Base-by-base conservation (phyloP, 2,329 filamentous ascomycete genomes). In the Scedosporium dehoogii region DNA sequence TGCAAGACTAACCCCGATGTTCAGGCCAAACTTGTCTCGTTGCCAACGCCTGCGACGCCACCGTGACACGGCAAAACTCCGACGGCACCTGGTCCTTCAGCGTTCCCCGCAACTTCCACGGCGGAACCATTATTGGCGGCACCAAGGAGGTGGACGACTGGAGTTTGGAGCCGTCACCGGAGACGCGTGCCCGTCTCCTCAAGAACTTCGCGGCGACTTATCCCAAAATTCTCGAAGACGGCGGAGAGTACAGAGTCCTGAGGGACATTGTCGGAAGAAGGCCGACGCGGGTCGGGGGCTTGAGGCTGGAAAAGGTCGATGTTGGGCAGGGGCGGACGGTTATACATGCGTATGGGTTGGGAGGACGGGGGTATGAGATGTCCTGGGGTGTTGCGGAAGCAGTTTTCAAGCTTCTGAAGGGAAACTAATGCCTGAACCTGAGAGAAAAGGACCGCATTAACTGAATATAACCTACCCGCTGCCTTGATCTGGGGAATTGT, bases 61-160 rank as follows among this genome's bases (percentile, higher is more conserved):
- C 75, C 3, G 75, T 89, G 21, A 89, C 86, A 2, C 77, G 81
- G 27, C 84, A 89, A 66, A 82, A 84, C 67, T 76, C 77, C 0
- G 85, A 88, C 68, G 86, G 86, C 0, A 79, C 76, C 7, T 87
- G 85, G 83, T 79, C 80, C 0, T 88, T 88, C 65, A 79, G 80
- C 56, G 82, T 89, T 5, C 85, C 86, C 0, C 79, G 86, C 2
- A 81, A 79, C 7, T 81, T 85, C 27, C 76, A 82, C 41, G 85
- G 85, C 3, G 86, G 86, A 2, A 88, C 85, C 0, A 76, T 89
- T 46, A 81, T 89, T 21, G 86, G 86, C 4, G 86, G 86, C 0
- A 89, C 85, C 9, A 88, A 87, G 69, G 81, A 88, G 68, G 76
- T 79, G 1, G 73, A 81, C 62, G 75, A 86, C 69, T 85, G 81